These are phyloP conservation scores for Fusarium veterinarium DNA, from an alignment of 2,329 filamentous ascomycete species.

Conservation along the genomic window DNA sequence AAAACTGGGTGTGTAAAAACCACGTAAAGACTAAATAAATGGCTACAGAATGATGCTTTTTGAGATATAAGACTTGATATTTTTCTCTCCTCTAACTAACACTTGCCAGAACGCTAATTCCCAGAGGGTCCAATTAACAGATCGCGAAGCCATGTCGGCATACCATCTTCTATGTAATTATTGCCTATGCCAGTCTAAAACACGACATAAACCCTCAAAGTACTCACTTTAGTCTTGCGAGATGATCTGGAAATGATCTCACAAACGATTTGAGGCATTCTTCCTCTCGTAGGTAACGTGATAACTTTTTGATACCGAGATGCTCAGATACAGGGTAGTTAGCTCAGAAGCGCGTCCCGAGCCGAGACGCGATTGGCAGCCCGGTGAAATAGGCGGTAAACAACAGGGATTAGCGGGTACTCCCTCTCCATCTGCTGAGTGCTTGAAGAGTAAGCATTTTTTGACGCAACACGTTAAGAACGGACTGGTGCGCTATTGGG, in stretches of 20 bases:
- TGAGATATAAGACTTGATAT: no score
- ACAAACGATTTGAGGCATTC: rapidly evolving
- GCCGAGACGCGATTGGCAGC: background rate
- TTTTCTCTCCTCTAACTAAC: no score
- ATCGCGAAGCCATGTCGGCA: no score
- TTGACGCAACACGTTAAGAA: background rate
- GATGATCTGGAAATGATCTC: rapidly evolving
- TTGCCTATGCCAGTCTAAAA: background rate
- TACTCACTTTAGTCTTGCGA: rapidly evolving
- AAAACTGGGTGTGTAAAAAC: no score
- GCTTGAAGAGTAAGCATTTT: background rate
- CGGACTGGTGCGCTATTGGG: background rate
- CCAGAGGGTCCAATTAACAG: rapidly evolving
- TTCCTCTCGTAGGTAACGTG: rapidly evolving
- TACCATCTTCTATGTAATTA: no score
- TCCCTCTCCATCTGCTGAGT: background rate
- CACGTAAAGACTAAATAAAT: no score
- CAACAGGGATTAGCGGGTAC: background rate
- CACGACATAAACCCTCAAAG: rapidly evolving
- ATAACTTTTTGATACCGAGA: rapidly evolving
- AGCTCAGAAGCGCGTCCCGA: rapidly evolving
- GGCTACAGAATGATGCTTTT: no score
- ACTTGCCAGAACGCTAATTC: no score
- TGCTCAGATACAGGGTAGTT: background rate
- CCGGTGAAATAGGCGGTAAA: background rate